phyloP scores from a whole-genome alignment of 257 asterid species.

The Coffea eugenioides region DNA sequence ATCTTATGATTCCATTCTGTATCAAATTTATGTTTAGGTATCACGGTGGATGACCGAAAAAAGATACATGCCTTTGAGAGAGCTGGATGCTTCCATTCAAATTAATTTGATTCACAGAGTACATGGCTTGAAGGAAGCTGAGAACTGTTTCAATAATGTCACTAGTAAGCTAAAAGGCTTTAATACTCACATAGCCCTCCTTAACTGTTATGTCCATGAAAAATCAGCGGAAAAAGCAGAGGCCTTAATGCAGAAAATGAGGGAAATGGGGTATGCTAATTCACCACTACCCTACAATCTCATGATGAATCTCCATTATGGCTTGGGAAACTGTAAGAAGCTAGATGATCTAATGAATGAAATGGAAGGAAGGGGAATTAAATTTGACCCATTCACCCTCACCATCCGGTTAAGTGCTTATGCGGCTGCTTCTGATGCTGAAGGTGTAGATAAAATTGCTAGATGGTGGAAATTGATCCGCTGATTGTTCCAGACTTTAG shows the following conservation, averaged over 20 bases:
- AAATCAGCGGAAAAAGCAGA: constrained; percentile 64
- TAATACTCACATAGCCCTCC: constrained; percentile 45
- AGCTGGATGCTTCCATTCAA: constrained; percentile 43
- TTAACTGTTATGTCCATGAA: constrained; percentile 59
- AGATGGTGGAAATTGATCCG: constrained; percentile 44
- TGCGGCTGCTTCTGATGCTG: constrained; percentile 47
- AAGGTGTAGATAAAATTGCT: constrained; percentile 51
- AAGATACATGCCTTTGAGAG: constrained; percentile 25
- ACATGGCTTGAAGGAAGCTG: constrained; percentile 55
- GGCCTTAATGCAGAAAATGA: constrained; percentile 51
- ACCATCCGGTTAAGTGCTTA: constrained; percentile 45
- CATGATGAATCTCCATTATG: constrained; percentile 57
- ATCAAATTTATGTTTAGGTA: constrained; percentile 34
- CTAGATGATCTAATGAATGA: constrained; percentile 43
- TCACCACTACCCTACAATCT: constrained; percentile 58
- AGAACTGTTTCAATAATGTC: constrained; percentile 43
- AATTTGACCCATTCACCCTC: constrained; percentile 40
- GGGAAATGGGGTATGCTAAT: constrained; percentile 46
- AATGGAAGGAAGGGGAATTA: constrained; percentile 53
- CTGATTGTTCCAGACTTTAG: constrained; percentile 25
- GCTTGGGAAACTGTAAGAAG: constrained; percentile 35
- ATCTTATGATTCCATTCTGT: background rate
- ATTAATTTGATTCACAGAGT: constrained; percentile 46
- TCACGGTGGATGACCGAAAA: constrained; percentile 75
- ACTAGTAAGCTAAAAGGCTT: constrained; percentile 35